Percentiles rank a stretch among this genome's conserved stretches.
Conservation (phyloP, 108 stramenopile species). For the Skeletonema potamos region DNA sequence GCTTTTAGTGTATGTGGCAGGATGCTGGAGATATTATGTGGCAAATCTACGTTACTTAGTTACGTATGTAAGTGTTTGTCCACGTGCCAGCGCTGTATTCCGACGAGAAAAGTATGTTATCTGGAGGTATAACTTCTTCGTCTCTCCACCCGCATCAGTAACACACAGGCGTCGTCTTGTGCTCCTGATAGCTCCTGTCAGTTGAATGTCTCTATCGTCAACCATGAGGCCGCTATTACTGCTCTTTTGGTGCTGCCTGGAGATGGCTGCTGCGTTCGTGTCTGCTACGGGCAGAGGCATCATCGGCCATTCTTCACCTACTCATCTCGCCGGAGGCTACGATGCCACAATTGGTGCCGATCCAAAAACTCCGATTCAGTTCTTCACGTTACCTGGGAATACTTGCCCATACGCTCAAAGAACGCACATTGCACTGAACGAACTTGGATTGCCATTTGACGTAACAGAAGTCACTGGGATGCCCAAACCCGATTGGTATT, state of each 20-base stretch:
- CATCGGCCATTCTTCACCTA: background rate
- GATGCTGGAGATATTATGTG: no score
- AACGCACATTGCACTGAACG: slow-evolving; percentile 42
- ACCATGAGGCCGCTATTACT: background rate
- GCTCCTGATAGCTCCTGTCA: no score
- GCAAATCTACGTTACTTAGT: no score
- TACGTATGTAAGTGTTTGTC: no score
- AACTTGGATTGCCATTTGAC: slow-evolving; percentile 51
- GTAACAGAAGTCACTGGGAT: slow-evolving; percentile 26
- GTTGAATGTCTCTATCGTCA: no score
- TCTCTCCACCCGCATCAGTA: no score
- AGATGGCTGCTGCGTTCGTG: background rate
- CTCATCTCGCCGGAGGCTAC: slow-evolving; percentile 21
- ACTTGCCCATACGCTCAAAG: slow-evolving; percentile 53
- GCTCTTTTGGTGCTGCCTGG: background rate
- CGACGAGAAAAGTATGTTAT: no score
- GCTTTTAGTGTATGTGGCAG: no score
- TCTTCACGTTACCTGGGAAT: slow-evolving; percentile 38
- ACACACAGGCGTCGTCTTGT: no score
- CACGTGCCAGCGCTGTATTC: no score
- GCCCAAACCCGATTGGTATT: slow-evolving; percentile 45
- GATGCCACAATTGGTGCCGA: slow-evolving; percentile 28
- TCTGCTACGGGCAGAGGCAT: background rate
- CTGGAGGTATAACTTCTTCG: no score
- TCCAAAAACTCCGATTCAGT: slow-evolving; percentile 36